phyloP scores from a whole-genome alignment of 352 stramenopile species.

The Peronosclerospora sorghi region DNA sequence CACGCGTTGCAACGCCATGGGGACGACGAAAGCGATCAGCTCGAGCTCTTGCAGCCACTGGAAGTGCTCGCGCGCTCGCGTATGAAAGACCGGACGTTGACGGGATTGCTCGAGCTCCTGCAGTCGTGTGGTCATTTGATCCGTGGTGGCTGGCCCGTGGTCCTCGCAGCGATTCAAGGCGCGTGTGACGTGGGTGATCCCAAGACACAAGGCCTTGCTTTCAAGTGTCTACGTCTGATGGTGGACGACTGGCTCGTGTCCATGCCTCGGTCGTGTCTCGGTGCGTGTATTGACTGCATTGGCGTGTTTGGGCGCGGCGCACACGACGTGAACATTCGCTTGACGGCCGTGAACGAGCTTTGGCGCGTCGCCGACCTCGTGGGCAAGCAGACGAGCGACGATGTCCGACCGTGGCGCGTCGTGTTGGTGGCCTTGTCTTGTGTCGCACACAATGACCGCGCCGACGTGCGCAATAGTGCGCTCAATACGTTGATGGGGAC shows the following conservation, averaged over 20 bases:
- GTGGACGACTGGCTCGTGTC: slow-evolving; percentile 93
- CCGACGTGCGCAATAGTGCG: slow-evolving; percentile 93
- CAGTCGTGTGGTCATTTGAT: slow-evolving; percentile 70
- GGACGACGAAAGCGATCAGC: slow-evolving; percentile 20
- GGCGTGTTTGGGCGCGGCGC: slow-evolving; percentile 87
- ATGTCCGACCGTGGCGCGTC: no score
- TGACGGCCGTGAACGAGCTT: slow-evolving; percentile 94
- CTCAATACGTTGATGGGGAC: slow-evolving; percentile 97
- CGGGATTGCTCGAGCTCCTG: slow-evolving; percentile 64
- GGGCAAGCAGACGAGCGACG: slow-evolving; percentile 38
- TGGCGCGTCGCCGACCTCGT: slow-evolving; percentile 90
- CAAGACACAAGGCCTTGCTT: slow-evolving; percentile 80
- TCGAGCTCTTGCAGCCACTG: slow-evolving; percentile 51
- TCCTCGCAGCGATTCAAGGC: slow-evolving; percentile 57
- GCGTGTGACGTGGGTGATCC: slow-evolving; percentile 49
- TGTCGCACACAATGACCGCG: slow-evolving; percentile 86
- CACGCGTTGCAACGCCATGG: slow-evolving; percentile 51
- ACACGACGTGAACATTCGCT: slow-evolving; percentile 96
- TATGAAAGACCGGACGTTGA: slow-evolving; percentile 63
- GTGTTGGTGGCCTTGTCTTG: no score
- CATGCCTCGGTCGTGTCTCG: slow-evolving; percentile 58
- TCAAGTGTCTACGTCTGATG: slow-evolving; percentile 94
- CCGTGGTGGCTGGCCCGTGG: slow-evolving; percentile 50
- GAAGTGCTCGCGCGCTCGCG: slow-evolving; percentile 52
- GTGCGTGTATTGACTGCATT: slow-evolving; percentile 87